Base-by-base conservation (phyloP, 2,329 filamentous ascomycete species). In the Paecilomyces sp. region DNA sequence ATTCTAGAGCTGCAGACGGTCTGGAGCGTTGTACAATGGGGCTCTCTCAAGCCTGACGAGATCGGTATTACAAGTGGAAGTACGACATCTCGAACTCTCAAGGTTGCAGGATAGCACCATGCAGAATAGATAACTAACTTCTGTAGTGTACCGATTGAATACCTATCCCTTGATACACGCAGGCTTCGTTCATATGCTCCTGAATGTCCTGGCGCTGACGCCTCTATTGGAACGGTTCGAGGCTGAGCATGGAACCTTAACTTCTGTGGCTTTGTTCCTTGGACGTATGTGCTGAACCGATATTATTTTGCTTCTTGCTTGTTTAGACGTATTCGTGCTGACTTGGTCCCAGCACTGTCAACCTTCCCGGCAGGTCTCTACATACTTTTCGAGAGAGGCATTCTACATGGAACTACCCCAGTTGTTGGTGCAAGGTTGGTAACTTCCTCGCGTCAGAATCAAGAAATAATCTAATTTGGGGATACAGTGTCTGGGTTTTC, bases 201-300 rank as follows among this genome's bases (percentile, higher is more conserved):
- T 95, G 70, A 96, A 97, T 75, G 74, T 91, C 25, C 57, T 95
- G 63, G 90, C 91, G 24, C 74, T 97, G 63, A 87, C 88, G 47
- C 94, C 94, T n/a, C 80, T 99, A 57, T 79, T 99, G 73, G 93
- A 97, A 76, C 85, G 92, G 62, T 99, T 97, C 75, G 94, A 99
- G 78, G 84, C 85, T 63, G 93, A 97, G 74, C 87, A 95, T 74
- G 94, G 94, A 57, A 97, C 93, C 7, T 80, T 97, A 70, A 91
- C 91, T 28, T 89, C 91, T n/a, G 74, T 96, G 63, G 85, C 90
- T 36, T 81, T 97, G 57, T 97, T 97, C 74, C 85, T 94, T 69
- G 94, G 94, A 60, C 92, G 92, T 96, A 81, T 80, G 92, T 83
- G 22, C 51, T 18, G 9, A 5, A 13, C 61, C 8, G 4, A 18